phyloP scores from a whole-genome alignment of 495 filamentous ascomycete genomes.

The Saxophila tyrrhenica region DNA sequence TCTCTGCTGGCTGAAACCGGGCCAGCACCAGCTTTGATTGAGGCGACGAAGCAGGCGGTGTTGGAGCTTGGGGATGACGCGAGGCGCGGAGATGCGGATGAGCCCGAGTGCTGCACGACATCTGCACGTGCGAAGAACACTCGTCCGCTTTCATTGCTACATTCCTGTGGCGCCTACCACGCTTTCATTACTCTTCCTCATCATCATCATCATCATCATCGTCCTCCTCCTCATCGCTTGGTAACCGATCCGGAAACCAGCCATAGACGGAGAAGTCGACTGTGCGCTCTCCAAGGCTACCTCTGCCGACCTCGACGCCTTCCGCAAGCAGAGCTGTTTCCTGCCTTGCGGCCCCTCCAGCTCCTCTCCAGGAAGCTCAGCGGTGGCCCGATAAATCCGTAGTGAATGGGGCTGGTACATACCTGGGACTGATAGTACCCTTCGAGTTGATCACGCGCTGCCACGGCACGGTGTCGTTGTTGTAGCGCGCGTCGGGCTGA shows the following conservation, averaged over 20 bases:
- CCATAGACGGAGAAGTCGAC: constrained; percentile 26
- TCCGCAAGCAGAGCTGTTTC: constrained; percentile 26
- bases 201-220: constrained; percentile 23
- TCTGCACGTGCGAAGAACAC: too few species aligned
- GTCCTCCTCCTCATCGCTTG: constrained; percentile 15
- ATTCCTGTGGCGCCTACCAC: too few species aligned
- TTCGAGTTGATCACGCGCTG: constrained; percentile 83
- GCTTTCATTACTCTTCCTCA: constrained; percentile 9
- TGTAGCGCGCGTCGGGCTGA: constrained; percentile 39
- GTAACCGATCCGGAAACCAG: constrained; percentile 31
- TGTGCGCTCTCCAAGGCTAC: constrained; percentile 26
- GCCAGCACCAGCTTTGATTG: too few species aligned
- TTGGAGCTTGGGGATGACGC: too few species aligned
- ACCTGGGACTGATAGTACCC: constrained; percentile 78
- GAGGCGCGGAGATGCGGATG: too few species aligned
- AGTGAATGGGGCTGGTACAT: too few species aligned
- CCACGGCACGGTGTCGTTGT: constrained; percentile 78
- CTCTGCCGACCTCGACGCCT: constrained; percentile 27
- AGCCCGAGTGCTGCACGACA: too few species aligned
- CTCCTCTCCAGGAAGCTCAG: constrained; percentile 19
- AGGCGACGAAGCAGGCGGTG: too few species aligned
- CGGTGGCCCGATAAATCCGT: too few species aligned
- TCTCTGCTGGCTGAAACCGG: too few species aligned
- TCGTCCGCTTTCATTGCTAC: too few species aligned
- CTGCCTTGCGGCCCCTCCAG: constrained; percentile 26